Evolutionary conservation across 208 protist species (phyloP).

Genomic region (Lotmaria passim): DNA sequence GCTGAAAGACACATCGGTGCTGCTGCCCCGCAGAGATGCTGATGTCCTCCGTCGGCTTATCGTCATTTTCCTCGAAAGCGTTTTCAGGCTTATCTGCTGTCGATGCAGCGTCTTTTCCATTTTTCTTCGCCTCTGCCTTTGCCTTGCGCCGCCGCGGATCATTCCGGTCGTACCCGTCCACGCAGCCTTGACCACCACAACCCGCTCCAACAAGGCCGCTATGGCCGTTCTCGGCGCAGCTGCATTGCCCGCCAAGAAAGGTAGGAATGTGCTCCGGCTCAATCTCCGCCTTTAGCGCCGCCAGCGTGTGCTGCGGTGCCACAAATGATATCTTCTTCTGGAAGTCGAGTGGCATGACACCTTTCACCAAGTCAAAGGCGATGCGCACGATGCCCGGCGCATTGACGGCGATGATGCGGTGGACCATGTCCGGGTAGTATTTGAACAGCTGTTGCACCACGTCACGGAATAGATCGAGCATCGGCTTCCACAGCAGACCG

Average conservation of each 20-base stretch:
- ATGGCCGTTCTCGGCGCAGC: constrained; percentile 28
- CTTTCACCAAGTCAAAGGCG: constrained; percentile 30
- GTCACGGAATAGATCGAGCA: constrained; percentile 34
- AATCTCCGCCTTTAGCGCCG: constrained; percentile 38
- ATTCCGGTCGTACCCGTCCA: constrained; percentile 20
- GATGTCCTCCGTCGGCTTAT: constrained; percentile 37
- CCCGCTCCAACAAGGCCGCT: too few relatives aligned
- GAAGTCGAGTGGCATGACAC: constrained; percentile 25
- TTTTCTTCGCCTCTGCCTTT: neutral
- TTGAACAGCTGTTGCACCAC: constrained; percentile 36
- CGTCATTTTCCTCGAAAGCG: constrained; percentile 21
- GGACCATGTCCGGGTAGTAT: constrained; percentile 65
- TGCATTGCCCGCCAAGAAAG: constrained; percentile 44
- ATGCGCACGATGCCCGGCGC: constrained; percentile 36
- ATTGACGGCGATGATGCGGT: constrained; percentile 62
- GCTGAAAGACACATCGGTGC: constrained; percentile 30
- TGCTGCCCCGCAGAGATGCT: constrained; percentile 10
- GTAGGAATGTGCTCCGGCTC: constrained; percentile 47
- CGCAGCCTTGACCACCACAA: constrained; percentile 3
- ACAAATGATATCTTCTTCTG: constrained; percentile 57
- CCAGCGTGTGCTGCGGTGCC: constrained; percentile 23
- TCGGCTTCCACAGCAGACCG: constrained; percentile 37
- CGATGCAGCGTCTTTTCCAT: neutral
- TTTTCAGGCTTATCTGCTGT: neutral
- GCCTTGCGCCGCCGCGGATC: constrained; percentile 12